Base-by-base conservation (phyloP, 2,329 filamentous ascomycete genomes). In the Aspergillus bombycis region DNA sequence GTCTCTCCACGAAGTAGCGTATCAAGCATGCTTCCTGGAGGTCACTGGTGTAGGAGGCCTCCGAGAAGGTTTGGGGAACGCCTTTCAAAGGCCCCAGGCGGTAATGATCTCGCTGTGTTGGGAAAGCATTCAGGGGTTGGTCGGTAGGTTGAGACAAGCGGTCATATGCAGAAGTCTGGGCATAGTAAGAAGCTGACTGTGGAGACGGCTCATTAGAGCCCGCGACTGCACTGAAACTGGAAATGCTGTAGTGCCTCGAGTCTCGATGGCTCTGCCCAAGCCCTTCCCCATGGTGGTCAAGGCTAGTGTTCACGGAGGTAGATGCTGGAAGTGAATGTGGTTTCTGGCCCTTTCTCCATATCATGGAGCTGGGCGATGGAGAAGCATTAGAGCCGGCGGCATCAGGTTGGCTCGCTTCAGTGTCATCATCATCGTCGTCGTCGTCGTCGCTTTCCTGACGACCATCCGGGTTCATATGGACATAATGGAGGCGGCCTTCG, bases 11-110 rank as follows among this genome's bases (percentile, higher is more conserved):
- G 12, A 62, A 62, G 12, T 64, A 57, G 4, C 62, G 50, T 14
- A 62, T 48, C 56, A 64, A 53, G 14, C 48, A 62, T 8, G 52
- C 38, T 26, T 64, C 62, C 28, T 64, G 54, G 3, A 62, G 45
- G 23, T 54, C 50, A 19, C 26, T 57, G 19, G 60, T 54, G n/a
- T 61, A 55, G 2, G 62, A 56, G 4, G 46, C 30, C 6, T 58
- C 58, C 3, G 58, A 64, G 23, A 57, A 34, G n/a, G 62, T 54
- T 9, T 57, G 21, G 7, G 62, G 54, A 2, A 57, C 21, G 19
- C 62, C 58, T n/a, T 64, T 28, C 3, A 64, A 26, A 6, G 62
- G 58, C 1, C 58, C 58, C 1, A 36, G 36, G 3, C 32, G 54
- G 52, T 64, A 61, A 34, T 23, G 34, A 21, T 32, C 58, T 23